phyloP scores from a whole-genome alignment of 2,329 filamentous ascomycete species.

The Hypoxylon sp. region DNA sequence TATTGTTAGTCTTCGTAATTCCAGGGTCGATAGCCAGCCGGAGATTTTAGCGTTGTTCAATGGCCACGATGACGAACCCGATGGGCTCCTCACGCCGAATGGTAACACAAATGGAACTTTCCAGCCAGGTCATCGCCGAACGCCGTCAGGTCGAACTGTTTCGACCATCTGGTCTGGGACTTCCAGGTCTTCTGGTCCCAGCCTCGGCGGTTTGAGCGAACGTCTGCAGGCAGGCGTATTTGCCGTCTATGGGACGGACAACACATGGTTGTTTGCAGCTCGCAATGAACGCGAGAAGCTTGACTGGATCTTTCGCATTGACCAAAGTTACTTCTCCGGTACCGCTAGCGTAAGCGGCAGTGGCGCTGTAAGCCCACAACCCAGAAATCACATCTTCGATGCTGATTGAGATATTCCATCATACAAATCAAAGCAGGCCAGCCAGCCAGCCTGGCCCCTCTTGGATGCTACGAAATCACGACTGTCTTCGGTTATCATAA shows the following conservation, averaged over 20 bases:
- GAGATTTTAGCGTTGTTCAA: slow-evolving; percentile 83
- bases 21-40: slow-evolving; percentile 91
- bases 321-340: slow-evolving; percentile 78
- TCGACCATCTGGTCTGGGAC: slow-evolving; percentile 70
- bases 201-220: slow-evolving; percentile 69
- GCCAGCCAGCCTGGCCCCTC: slow-evolving; percentile 22
- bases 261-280: slow-evolving; percentile 95
- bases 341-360: slow-evolving; percentile 61
- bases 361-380: slow-evolving; percentile 58
- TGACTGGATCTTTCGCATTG: slow-evolving; percentile 96
- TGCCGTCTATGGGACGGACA: slow-evolving; percentile 93
- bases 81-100: slow-evolving; percentile 41
- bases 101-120: slow-evolving; percentile 57
- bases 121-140: slow-evolving; percentile 65
- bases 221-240: slow-evolving; percentile 82
- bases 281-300: slow-evolving; percentile 92
- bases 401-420: slow-evolving; percentile 37
- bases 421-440: slow-evolving; percentile 29
- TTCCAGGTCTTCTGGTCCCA: slow-evolving; percentile 60
- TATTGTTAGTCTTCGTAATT: slow-evolving; percentile 89
- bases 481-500: slow-evolving; percentile 44
- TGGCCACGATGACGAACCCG: slow-evolving; percentile 45
- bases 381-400: slow-evolving; percentile 45
- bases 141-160: slow-evolving; percentile 67
- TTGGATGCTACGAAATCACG: slow-evolving; percentile 47